Evolutionary conservation across 768 basidiomycete genomes (phyloP).

Genomic region (Scleroderma citrinum): DNA sequence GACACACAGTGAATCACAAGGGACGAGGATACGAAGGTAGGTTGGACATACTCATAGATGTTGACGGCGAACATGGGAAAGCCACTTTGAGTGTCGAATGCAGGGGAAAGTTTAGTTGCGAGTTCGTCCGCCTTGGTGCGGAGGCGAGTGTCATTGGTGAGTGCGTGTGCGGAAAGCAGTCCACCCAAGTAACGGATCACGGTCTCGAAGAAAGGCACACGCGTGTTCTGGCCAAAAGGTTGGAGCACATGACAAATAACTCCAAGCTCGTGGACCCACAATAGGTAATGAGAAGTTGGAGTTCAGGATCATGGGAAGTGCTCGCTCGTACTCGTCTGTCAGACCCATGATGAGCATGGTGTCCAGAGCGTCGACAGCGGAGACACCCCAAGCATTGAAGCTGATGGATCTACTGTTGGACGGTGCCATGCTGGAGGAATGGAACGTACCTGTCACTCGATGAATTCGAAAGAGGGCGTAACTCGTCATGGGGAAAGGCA

Average conservation of each 20-base stretch:
- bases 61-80: slow-evolving; percentile 70
- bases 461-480: slow-evolving; percentile 45
- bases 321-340: slow-evolving; percentile 60
- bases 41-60: slow-evolving; percentile 43
- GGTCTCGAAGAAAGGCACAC: slow-evolving; percentile 70
- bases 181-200: slow-evolving; percentile 90
- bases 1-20: not conserved
- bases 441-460: slow-evolving; percentile 45
- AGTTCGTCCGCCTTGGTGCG: slow-evolving; percentile 74
- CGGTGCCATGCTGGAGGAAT: not conserved
- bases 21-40: not conserved
- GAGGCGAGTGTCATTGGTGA: slow-evolving; percentile 58
- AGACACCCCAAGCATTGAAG: slow-evolving; percentile 78
- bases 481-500: slow-evolving; percentile 60
- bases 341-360: slow-evolving; percentile 82
- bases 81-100: slow-evolving; percentile 64
- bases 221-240: slow-evolving; percentile 21
- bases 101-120: slow-evolving; percentile 62
- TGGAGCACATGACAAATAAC: not conserved
- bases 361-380: slow-evolving; percentile 77
- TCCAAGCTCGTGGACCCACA: slow-evolving; percentile 25
- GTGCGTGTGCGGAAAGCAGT: slow-evolving; percentile 74
- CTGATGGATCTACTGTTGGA: slow-evolving; percentile 30
- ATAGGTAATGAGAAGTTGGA: slow-evolving; percentile 43
- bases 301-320: slow-evolving; percentile 46